Conservation (phyloP, 2,329 filamentous ascomycete genomes). For the Teratosphaeria nubilosa region DNA sequence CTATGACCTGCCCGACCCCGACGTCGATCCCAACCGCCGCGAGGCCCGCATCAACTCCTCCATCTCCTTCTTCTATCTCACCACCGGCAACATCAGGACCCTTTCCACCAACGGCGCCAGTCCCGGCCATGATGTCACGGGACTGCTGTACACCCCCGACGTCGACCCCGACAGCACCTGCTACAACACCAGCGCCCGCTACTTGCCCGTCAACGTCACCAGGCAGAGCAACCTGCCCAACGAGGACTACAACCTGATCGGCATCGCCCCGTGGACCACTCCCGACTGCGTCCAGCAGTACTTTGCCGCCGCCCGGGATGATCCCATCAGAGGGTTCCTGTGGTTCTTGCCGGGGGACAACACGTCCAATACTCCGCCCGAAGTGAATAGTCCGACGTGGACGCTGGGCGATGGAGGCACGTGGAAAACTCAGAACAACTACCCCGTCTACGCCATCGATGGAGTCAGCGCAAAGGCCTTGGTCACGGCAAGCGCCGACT, state of each 20-base stretch:
- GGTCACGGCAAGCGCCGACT: conserved; percentile 57
- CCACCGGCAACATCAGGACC: conserved; percentile 55
- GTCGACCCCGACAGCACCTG: conserved; percentile 52
- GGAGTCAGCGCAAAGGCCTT: conserved; percentile 55
- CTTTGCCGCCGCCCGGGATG: conserved; percentile 51
- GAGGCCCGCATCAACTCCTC: conserved; percentile 12
- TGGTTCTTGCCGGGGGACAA: conserved; percentile 42
- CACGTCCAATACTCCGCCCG: conserved; percentile 51
- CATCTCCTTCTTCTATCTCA: conserved; percentile 28
- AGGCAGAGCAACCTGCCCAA: conserved; percentile 56
- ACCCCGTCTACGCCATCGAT: conserved; percentile 74
- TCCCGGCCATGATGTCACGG: conserved; percentile 54
- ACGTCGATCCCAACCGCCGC: conserved; percentile 2
- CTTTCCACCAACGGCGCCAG: conserved; percentile 59
- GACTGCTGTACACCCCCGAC: conserved; percentile 77
- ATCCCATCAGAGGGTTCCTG: conserved; percentile 50
- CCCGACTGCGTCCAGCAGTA: conserved; percentile 63
- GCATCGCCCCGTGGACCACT: conserved; percentile 77
- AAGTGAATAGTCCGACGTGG: conserved; percentile 56
- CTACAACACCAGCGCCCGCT: conserved; percentile 49
- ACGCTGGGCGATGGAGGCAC: conserved; percentile 54
- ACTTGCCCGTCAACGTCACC: conserved; percentile 67
- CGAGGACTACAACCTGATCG: conserved; percentile 62
- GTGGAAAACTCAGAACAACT: conserved; percentile 65
- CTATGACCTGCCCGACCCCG: conserved; percentile 20